Evolutionary conservation across 2,329 filamentous ascomycete genomes (phyloP), one percentile per base, ranked within the genome.

Genomic region (Pestalotiopsis sp.): DNA sequence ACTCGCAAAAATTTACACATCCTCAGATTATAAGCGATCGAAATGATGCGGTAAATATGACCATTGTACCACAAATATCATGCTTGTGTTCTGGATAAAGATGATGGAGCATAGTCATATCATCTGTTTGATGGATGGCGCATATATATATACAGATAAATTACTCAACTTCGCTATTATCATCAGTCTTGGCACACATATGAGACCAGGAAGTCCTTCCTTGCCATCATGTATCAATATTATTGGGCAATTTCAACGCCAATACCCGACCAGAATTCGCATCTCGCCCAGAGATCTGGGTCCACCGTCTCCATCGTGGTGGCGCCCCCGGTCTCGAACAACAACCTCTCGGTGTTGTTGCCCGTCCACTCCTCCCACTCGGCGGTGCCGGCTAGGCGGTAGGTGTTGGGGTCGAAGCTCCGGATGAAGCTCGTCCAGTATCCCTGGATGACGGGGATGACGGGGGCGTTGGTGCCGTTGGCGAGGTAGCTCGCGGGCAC

Each of bases 341-440:
- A 77, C 39, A 87, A 74, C 20, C 84, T 78, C 17, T 79, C 72
- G 68, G 78, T 74, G 2, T 36, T 67, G 36, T 64, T 67, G 13
- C 68, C 61, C 27, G 67, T 68, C 74, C 74, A 79, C 27, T 38
- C 67, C 56, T 74, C 71, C 77, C 77, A 78, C 1, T 14, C 38
- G 9, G 76, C 74, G 6, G 76, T 69, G 5, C 67, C 72, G 9
- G 72, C 67, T 6, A 73, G 57, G 4, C 72, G 71, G 65, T 76
- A 70, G 65, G 52, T 69, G 17, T 94, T 95, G 0, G 92, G 92
- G 76, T 95, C 83, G 49, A 89, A 84, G 0, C 83, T 84, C 31
- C 87, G 81, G 70, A 95, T 89, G 76, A 95, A 95, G 71, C 89
- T 92, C 1, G 89, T 88, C 91, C 91, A 94, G 78, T 94, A 95